Conservation (phyloP, 164 flowering plant species). For the Paratinospora sagittata region DNA sequence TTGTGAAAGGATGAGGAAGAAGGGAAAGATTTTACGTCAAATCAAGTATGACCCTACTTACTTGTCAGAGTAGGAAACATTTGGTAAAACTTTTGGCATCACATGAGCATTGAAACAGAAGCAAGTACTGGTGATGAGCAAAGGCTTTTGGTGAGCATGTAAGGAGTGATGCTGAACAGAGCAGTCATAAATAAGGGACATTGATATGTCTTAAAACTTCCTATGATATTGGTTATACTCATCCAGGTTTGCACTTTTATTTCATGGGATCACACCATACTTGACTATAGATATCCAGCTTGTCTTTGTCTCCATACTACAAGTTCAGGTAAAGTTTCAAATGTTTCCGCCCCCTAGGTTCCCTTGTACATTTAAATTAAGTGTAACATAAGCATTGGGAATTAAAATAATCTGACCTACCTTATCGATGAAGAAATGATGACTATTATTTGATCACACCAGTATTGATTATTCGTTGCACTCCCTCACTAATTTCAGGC, state of each 20-base stretch:
- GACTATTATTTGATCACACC: too few relatives aligned
- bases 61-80: not conserved
- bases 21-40: not conserved
- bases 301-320: not conserved
- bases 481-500: too few relatives aligned
- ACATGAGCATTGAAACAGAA: not conserved
- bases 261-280: not conserved
- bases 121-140: not conserved
- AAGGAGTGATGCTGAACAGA: not conserved
- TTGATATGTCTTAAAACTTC: not conserved
- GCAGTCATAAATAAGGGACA: not conserved
- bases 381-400: too few relatives aligned
- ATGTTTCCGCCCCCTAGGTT: not conserved
- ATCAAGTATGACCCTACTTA: not conserved
- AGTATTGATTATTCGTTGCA: too few relatives aligned
- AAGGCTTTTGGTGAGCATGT: not conserved
- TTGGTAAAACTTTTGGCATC: not conserved
- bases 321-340: not conserved
- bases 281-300: not conserved
- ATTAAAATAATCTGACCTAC: too few relatives aligned
- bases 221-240: too few relatives aligned
- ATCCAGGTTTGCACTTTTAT: too few relatives aligned
- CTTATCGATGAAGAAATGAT: too few relatives aligned
- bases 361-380: not conserved
- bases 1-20: not conserved